These are phyloP conservation scores for Alternaria arbusti DNA, from an alignment of 2,329 filamentous ascomycete genomes.

Conservation along the genomic window DNA sequence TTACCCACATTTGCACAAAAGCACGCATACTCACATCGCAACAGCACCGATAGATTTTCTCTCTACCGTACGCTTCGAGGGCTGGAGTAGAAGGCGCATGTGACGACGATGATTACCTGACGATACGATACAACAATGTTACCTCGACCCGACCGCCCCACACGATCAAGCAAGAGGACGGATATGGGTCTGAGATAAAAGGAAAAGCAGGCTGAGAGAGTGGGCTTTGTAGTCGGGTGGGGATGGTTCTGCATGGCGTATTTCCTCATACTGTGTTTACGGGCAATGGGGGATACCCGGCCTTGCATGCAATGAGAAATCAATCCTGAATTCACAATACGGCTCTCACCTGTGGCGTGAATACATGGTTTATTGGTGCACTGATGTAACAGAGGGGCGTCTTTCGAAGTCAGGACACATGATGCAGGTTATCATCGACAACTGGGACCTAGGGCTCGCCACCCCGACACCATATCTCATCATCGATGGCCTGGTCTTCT, in stretches of 20 bases:
- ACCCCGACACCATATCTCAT: not conserved
- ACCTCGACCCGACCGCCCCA: constrained; percentile 17
- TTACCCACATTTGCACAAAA: not conserved
- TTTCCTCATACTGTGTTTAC: constrained; percentile 14
- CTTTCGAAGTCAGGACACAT: not conserved
- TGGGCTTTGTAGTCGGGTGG: constrained; percentile 17
- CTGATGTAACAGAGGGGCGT: not conserved
- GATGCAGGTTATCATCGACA: not conserved
- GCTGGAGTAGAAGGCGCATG: constrained; percentile 39
- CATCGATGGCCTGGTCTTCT: no score
- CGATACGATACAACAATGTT: constrained; percentile 23
- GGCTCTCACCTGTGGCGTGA: not conserved
- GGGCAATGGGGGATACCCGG: constrained; percentile 23
- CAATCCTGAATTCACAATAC: constrained; percentile 31
- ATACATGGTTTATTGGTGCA: not conserved
- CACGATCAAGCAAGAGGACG: not conserved
- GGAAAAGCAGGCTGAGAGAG: constrained; percentile 4
- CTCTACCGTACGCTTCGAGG: constrained; percentile 16
- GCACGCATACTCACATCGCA: constrained; percentile 13
- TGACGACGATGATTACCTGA: constrained; percentile 39
- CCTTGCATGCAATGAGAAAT: constrained; percentile 31
- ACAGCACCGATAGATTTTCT: constrained; percentile 45
- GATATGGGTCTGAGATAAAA: not conserved
- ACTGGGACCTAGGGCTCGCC: not conserved
- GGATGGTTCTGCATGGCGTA: constrained; percentile 35